Base-by-base conservation (phyloP, 2,329 filamentous ascomycete genomes). In the Septoria linicola region DNA sequence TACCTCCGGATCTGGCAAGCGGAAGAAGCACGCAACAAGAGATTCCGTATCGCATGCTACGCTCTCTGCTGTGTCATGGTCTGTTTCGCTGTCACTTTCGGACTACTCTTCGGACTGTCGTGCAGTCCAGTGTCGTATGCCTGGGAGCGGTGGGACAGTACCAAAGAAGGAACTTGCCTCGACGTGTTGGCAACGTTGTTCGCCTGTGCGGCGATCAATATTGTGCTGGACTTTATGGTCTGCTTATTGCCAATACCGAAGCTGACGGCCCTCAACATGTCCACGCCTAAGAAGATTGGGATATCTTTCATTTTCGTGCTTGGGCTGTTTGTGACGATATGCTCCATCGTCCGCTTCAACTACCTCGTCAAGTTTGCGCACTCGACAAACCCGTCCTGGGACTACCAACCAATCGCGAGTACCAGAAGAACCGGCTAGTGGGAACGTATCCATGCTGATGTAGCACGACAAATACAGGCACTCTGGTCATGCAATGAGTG, bases 231-330 rank as follows among this genome's bases (percentile, higher is more conserved):
- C 32, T 37, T 51, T 41, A 31, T 51, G 19, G 32, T 51, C 27
- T 37, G 41, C 23, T 30, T 25, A 6, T 25, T 51, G 19, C 76
- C 14, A 8, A 36, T 47, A 37, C 43, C 43, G 20, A 37, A 47
- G 30, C 39, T 41, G 17, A 11, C 17, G 7, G 8, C 17, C 14
- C 42, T 52, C n/a, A 27, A 17, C 44, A 46, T 47, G 4, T 48
- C 44, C 8, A 30, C 19, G n/a, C 34, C 17, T 10, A 48, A 36
- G 20, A 47, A 47, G 14, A 11, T 37, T 20, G 43, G 17, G 3
- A 31, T 47, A 13, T 39, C 19, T 32, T 48, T 46, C 25, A 30
- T 54, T 19, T 59, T 59, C 44, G 17, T 54, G 2, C 34, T 59
- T 7, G 54, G 51, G 2, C 31, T 57, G 11, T 46, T 54, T 17